These are phyloP conservation scores for Patellifolia procumbens DNA, from an alignment of 179 eudicot genomes.

Conservation along the genomic window DNA sequence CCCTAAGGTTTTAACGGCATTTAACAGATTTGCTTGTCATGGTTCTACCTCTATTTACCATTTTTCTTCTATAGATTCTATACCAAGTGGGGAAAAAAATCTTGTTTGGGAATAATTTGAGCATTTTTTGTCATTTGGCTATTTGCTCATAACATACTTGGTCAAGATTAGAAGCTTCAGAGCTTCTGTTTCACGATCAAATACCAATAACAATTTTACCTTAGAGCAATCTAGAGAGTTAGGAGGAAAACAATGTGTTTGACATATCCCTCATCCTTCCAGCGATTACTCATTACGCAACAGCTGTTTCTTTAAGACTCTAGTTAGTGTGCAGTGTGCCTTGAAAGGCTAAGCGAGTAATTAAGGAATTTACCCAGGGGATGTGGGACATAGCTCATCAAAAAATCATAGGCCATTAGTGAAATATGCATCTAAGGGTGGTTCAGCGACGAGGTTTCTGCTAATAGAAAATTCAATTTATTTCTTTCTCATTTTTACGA, in stretches of 20 bases:
- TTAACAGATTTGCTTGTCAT: too few relatives aligned
- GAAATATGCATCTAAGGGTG: not conserved
- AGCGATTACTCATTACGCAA: not conserved
- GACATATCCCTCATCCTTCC: not conserved
- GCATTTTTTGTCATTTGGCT: not conserved
- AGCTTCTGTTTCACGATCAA: not conserved
- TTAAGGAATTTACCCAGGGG: not conserved
- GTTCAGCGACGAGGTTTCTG: not conserved
- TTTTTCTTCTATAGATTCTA: too few relatives aligned
- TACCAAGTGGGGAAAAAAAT: too few relatives aligned
- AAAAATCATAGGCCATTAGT: not conserved
- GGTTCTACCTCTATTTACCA: too few relatives aligned
- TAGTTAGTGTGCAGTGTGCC: not conserved
- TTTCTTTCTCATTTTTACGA: not conserved
- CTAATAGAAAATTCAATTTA: not conserved
- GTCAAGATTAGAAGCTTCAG: not conserved
- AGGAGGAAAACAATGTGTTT: not conserved
- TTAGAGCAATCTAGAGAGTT: not conserved
- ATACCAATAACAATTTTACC: not conserved
- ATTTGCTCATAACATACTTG: not conserved
- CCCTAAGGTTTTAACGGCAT: too few relatives aligned
- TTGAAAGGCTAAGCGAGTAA: not conserved
- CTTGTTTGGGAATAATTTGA: not conserved
- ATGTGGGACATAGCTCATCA: not conserved
- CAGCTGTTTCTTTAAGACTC: not conserved